Base-by-base conservation (phyloP, 192 early-diverging fungal species). In the Coemansia sp. region DNA sequence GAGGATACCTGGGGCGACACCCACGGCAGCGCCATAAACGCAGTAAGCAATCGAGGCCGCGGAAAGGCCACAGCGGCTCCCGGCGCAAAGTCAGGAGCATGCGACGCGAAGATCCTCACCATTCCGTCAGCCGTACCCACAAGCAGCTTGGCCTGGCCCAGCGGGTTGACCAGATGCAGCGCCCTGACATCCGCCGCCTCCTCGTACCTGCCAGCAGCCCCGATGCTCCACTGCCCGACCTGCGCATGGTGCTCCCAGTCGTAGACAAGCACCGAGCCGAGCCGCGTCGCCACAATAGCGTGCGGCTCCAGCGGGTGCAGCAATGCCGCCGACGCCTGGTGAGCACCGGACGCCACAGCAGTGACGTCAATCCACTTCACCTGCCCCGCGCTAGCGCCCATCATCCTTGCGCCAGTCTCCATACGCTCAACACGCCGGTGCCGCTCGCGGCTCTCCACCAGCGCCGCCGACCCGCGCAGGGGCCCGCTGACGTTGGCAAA, bases 281-380 rank as follows among this genome's bases (percentile, higher is more conserved):
- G 84, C 29, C 87, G 85, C 70, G 93, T 91, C 9, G 93, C 90
- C 41, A 88, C 89, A 2, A 94, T 80, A 38, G 94, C 80, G 75
- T 96, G 92, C 19, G 90, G 88, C 75, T 97, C 95, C 70, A 90
- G 93, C 51, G 89, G 88, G 73, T 98, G 96, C 81, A 95, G 90
- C 2, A 87, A 71, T 23, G 82, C 73, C 11, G 67, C 51, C 17
- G 69, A 62, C 0, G 82, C 68, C 17, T 61, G 36, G 6, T 14
- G 55, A 7, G 65, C 41, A 21, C 59, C 62, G 25, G 44, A 36
- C 0, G 62, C 82, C 31, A 79, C 74, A 0, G 82, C 27, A 0
- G 70, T 69, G 46, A 91, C 66, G 50, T 74, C 73, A 10, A 62
- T 39, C 76, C 80, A 82, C 32, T 70, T 70, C 62, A 74, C 70